A percentile compares a stretch with the other conserved stretches of the same genome.
Conservation (phyloP, 2,329 filamentous ascomycete species). For the Colletotrichum truncatum region DNA sequence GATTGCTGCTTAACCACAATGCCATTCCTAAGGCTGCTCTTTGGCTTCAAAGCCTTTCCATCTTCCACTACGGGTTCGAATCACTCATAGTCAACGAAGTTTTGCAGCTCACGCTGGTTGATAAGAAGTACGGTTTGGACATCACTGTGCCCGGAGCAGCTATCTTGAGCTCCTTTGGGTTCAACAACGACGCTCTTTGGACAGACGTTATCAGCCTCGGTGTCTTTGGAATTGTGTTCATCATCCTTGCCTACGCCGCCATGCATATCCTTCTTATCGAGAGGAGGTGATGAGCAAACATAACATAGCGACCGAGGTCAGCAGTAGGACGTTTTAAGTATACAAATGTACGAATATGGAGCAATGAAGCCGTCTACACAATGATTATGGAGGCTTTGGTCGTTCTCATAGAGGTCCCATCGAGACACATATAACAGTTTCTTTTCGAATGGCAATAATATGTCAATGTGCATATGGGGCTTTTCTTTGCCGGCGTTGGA, state of each 20-base stretch:
- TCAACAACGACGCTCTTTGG: conserved; percentile 89
- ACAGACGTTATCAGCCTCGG: conserved; percentile 82
- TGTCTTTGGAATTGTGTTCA: conserved; percentile 83
- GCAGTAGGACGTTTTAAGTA: background rate
- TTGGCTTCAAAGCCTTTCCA: conserved; percentile 93
- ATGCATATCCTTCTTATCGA: conserved; percentile 96
- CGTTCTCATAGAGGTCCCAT: conserved; percentile 22
- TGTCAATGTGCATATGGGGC: conserved; percentile 25
- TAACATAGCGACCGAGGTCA: background rate
- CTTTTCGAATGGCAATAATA: conserved; percentile 9
- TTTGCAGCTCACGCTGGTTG: conserved; percentile 85
- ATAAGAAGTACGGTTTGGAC: conserved; percentile 95
- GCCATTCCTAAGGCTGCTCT: conserved; percentile 85
- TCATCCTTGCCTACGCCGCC: conserved; percentile 86
- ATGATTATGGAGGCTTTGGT: conserved; percentile 14
- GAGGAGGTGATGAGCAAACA: conserved; percentile 71
- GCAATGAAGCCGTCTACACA: background rate
- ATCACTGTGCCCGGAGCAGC: conserved; percentile 95
- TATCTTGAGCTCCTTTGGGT: conserved; percentile 94
- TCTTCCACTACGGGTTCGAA: conserved; percentile 98
- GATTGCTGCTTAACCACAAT: conserved; percentile 92
- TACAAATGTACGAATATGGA: conserved; percentile 26
- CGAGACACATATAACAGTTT: conserved; percentile 19
- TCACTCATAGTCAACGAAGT: conserved; percentile 98
- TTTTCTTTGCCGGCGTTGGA: conserved; percentile 13